phyloP scores from a whole-genome alignment of 257 asterid species.

The Misopates orontium region DNA sequence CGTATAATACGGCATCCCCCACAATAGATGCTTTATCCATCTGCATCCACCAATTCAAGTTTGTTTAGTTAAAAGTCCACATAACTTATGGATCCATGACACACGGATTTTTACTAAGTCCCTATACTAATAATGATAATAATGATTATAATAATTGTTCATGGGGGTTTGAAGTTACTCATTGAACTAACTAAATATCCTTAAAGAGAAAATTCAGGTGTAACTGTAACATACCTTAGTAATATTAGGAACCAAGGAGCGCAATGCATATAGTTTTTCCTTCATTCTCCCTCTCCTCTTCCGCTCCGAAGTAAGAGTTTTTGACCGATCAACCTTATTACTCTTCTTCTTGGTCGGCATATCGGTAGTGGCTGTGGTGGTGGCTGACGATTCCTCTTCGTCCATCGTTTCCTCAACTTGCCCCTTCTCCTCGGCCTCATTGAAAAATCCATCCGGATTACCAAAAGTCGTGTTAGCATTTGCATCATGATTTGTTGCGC shows the following conservation, averaged over 20 bases:
- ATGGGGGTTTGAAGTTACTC: too few relatives aligned
- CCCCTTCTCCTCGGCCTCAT: conserved; percentile 1
- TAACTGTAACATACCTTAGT: conserved; percentile 50
- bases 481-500: not conserved
- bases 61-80: not conserved
- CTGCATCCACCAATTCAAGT: conserved; percentile 34
- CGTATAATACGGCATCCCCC: conserved; percentile 68
- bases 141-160: too few relatives aligned
- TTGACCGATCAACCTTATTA: conserved; percentile 52
- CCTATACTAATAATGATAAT: too few relatives aligned
- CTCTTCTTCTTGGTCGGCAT: conserved; percentile 16
- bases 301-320: conserved; percentile 68
- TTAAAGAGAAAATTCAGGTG: not conserved
- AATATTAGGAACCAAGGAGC: conserved; percentile 80
- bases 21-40: conserved; percentile 92
- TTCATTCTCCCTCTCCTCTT: conserved; percentile 85
- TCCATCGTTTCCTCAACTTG: conserved; percentile 32
- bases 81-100: too few relatives aligned
- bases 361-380: conserved; percentile 4
- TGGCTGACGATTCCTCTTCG: conserved; percentile 40
- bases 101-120: too few relatives aligned
- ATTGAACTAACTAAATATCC: too few relatives aligned
- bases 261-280: conserved; percentile 77
- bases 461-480: conserved; percentile 4
- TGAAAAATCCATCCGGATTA: conserved; percentile 1